Evolutionary conservation across 2,329 filamentous ascomycete species (phyloP).

Genomic region (Fusarium udum): DNA sequence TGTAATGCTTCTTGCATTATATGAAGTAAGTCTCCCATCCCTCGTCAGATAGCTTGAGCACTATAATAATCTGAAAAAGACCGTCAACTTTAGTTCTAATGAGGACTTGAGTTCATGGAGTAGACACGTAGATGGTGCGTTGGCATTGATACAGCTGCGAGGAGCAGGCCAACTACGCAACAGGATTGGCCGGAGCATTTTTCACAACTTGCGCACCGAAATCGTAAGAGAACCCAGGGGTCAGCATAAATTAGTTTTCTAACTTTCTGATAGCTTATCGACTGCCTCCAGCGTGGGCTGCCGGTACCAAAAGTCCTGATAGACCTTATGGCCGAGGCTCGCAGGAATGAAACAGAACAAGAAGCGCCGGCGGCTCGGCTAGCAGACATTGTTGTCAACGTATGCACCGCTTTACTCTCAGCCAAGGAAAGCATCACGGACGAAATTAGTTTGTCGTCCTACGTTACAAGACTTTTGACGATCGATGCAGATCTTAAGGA

Average conservation of each 20-base stretch:
- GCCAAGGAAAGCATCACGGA: background rate
- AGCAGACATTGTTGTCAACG: background rate
- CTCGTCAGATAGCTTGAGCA: accelerated
- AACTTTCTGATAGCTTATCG: background rate
- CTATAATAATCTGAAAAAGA: background rate
- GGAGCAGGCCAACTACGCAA: background rate
- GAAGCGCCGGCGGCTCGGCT: background rate
- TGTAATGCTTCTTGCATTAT: background rate
- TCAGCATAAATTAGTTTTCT: background rate
- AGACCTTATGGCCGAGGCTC: background rate
- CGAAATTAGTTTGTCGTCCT: accelerated
- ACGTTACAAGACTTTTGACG: background rate
- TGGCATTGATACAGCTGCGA: background rate
- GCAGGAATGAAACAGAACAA: background rate
- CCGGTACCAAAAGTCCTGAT: accelerated
- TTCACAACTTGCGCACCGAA: background rate
- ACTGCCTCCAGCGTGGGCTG: background rate
- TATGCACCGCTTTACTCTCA: accelerated
- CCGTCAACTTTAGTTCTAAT: background rate
- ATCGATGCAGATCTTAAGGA: background rate
- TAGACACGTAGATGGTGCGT: background rate
- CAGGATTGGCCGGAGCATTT: background rate
- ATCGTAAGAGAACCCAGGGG: background rate
- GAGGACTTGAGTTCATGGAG: background rate
- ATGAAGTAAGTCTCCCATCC: background rate